A percentile compares a stretch with the other conserved stretches of the same genome.
These are phyloP conservation scores for Rehmannia glutinosa DNA, from an alignment of 257 asterid species.

Conservation along the genomic window DNA sequence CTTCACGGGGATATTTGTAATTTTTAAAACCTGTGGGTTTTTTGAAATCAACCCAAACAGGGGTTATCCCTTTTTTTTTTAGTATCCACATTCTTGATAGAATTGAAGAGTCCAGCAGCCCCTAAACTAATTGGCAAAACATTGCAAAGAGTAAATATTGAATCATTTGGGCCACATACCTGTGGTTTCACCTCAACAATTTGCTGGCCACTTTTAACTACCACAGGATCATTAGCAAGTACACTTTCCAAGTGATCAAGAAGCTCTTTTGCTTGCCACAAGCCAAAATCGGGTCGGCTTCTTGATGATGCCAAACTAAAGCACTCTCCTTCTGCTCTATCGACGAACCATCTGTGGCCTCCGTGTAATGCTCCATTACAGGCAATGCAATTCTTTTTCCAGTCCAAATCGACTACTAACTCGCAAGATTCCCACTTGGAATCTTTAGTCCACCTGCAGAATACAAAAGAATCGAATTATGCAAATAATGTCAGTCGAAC, in stretches of 20 bases:
- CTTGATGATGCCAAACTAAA: slow-evolving; percentile 86
- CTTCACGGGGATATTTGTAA: no score
- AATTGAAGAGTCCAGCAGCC: no score
- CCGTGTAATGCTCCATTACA: slow-evolving; percentile 73
- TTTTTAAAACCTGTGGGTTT: no score
- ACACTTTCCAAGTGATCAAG: slow-evolving; percentile 87
- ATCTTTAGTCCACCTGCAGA: slow-evolving; percentile 46
- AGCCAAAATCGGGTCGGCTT: slow-evolving; percentile 90
- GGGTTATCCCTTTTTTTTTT: no score
- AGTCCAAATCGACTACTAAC: slow-evolving; percentile 40
- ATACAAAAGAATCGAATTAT: not conserved
- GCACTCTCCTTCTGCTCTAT: slow-evolving; percentile 89
- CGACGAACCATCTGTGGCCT: slow-evolving; percentile 82
- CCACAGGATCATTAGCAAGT: slow-evolving; percentile 79
- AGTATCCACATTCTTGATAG: no score
- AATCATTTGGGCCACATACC: slow-evolving; percentile 42
- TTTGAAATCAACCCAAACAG: no score
- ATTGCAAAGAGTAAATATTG: no score
- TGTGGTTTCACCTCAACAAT: slow-evolving; percentile 92
- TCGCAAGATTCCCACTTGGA: slow-evolving; percentile 63
- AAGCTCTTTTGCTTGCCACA: slow-evolving; percentile 86
- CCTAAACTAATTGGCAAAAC: no score
- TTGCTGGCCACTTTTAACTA: slow-evolving; percentile 77
- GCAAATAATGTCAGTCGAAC: not conserved
- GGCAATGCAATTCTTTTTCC: slow-evolving; percentile 70